Conservation (phyloP, 352 stramenopile genomes). For the Phytophthora litchii region DNA sequence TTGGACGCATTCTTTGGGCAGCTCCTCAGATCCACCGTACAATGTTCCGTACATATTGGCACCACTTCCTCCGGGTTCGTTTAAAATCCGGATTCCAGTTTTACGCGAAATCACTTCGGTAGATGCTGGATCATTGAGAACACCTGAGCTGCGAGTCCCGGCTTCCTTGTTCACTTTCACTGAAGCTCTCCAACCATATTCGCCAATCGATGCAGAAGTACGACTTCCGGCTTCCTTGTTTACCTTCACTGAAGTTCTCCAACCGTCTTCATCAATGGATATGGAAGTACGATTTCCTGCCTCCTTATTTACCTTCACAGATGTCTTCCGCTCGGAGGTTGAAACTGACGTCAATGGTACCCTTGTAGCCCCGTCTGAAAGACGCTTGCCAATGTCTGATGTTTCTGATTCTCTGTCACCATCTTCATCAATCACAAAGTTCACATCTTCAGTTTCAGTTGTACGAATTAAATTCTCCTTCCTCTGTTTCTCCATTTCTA, state of each 20-base stretch:
- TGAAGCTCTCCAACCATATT: constrained; percentile 18
- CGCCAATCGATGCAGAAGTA: constrained; percentile 12
- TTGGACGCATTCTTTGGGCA: not conserved
- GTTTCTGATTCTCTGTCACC: not conserved
- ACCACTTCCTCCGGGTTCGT: constrained; percentile 46
- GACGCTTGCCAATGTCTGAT: too few relatives aligned
- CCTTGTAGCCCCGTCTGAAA: not conserved
- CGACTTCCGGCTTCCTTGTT: constrained; percentile 32
- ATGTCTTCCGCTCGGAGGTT: constrained; percentile 7
- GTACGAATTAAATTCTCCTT: constrained; percentile 2
- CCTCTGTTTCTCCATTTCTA: constrained; percentile 13
- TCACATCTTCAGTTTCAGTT: not conserved
- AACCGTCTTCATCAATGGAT: not conserved
- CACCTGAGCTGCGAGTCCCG: constrained; percentile 28
- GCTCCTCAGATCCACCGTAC: constrained; percentile 21
- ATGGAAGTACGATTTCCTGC: constrained; percentile 24
- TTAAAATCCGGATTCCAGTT: constrained; percentile 40
- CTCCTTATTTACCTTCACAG: constrained; percentile 33
- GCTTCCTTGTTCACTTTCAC: constrained; percentile 44
- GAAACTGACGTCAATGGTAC: not conserved
- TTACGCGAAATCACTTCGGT: constrained; percentile 1
- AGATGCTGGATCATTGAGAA: constrained; percentile 9
- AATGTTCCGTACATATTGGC: constrained; percentile 32
- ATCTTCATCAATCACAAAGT: not conserved
- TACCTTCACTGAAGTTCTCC: constrained; percentile 34